Percentiles rank a stretch among this genome's conserved stretches.
phyloP scores from a whole-genome alignment of 768 basidiomycete genomes.

The Leccinum broughii region DNA sequence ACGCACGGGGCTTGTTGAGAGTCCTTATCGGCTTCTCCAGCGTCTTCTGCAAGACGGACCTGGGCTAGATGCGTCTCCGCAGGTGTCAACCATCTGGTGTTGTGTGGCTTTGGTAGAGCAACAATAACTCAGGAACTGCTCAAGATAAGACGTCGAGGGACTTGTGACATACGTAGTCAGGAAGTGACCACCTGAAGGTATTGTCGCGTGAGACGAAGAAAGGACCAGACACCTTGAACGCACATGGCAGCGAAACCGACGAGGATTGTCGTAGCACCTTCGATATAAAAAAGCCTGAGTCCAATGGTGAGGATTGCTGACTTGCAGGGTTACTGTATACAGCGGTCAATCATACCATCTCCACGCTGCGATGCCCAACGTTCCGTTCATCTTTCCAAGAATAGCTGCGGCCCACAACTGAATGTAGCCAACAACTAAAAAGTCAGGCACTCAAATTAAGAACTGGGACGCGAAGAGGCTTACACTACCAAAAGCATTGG shows the following conservation, averaged over 20 bases:
- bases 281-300: conserved; percentile 69
- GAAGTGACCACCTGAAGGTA: conserved; percentile 50
- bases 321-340: neutral
- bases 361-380: conserved; percentile 67
- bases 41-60: conserved; percentile 65
- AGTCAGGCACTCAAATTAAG: neutral
- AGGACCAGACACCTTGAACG: neutral
- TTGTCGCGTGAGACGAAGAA: neutral
- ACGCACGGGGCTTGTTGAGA: conserved; percentile 57
- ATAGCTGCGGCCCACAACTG: conserved; percentile 75
- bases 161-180: conserved; percentile 51
- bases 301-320: neutral
- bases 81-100: conserved; percentile 58
- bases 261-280: conserved; percentile 63
- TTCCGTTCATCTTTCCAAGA: conserved; percentile 66
- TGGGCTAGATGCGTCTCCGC: conserved; percentile 59
- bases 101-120: conserved; percentile 46
- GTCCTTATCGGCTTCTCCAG: conserved; percentile 66
- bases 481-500: conserved; percentile 68
- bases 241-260: conserved; percentile 59
- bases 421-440: neutral
- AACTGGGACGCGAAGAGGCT: conserved; percentile 17
- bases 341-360: conserved; percentile 46
- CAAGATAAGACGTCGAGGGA: neutral
- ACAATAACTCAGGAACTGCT: neutral